A percentile compares a stretch with the other conserved stretches of the same genome.
Conservation (phyloP, 2,329 filamentous ascomycete species). For the Fusarium sp. region DNA sequence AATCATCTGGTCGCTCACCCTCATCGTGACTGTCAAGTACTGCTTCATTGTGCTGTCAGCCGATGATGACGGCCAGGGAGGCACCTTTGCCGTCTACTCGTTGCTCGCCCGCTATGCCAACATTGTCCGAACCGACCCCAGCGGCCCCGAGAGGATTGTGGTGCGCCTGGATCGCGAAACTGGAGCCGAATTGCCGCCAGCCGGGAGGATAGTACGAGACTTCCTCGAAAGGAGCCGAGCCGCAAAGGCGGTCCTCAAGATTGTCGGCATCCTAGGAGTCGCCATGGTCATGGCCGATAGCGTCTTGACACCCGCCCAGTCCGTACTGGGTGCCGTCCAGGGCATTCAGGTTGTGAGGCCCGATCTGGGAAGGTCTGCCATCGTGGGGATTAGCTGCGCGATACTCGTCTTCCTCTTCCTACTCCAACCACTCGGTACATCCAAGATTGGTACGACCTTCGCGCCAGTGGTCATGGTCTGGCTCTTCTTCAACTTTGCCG, state of each 20-base stretch:
- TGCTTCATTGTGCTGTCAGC: conserved; percentile 73
- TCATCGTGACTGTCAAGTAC: conserved; percentile 79
- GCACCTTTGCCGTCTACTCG: conserved; percentile 76
- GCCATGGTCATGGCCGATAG: conserved; percentile 76
- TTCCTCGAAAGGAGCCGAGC: conserved; percentile 68
- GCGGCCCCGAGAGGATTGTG: conserved; percentile 58
- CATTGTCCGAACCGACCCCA: conserved; percentile 70
- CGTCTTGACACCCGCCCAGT: conserved; percentile 76
- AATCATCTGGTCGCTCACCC: conserved; percentile 75
- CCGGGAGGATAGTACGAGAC: conserved; percentile 64
- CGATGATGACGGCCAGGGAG: conserved; percentile 78
- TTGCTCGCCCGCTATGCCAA: conserved; percentile 70
- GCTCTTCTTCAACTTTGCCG: conserved; percentile 71
- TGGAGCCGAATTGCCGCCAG: conserved; percentile 65
- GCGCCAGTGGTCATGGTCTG: conserved; percentile 76
- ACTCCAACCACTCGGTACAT: conserved; percentile 74
- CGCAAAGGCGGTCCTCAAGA: conserved; percentile 66
- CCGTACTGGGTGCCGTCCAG: conserved; percentile 76
- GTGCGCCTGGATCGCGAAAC: conserved; percentile 70
- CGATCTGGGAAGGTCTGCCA: conserved; percentile 65
- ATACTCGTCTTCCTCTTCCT: conserved; percentile 73
- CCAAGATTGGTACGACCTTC: conserved; percentile 69
- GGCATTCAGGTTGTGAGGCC: conserved; percentile 69
- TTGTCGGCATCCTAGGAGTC: conserved; percentile 73
- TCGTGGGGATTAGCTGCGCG: conserved; percentile 73